phyloP scores from a whole-genome alignment of 2,329 filamentous ascomycete species.

The Periconia sp. region DNA sequence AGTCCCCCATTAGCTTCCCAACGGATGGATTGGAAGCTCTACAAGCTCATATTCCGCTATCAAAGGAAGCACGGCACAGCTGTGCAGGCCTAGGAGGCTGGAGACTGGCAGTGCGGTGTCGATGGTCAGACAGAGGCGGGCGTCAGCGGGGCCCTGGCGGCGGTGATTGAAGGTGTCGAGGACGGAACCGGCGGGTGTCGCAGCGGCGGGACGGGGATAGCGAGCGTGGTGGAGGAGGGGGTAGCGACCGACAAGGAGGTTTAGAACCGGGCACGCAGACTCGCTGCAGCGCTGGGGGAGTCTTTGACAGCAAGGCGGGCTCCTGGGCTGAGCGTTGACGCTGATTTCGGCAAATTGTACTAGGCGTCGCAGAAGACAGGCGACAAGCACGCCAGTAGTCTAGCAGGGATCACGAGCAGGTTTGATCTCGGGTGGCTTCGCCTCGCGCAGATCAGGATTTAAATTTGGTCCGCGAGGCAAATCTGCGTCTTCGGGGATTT shows the following conservation, averaged over 20 bases:
- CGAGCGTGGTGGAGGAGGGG: conserved; percentile 9
- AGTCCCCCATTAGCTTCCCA: conserved; percentile 12
- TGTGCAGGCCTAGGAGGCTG: not conserved
- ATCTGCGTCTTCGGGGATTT: conserved; percentile 7
- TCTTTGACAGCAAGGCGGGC: not conserved
- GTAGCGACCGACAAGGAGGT: conserved; percentile 13
- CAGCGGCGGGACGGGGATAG: conserved; percentile 2
- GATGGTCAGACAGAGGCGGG: not conserved
- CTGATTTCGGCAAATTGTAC: conserved; percentile 27
- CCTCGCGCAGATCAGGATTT: conserved; percentile 28
- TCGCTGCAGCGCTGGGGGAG: conserved; percentile 1
- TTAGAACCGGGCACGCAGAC: not conserved
- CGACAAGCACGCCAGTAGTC: conserved; percentile 22
- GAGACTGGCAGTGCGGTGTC: not conserved
- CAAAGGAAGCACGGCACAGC: not conserved
- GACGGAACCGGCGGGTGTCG: conserved; percentile 5
- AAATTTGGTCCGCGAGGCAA: conserved; percentile 1
- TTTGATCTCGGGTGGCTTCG: conserved; percentile 24
- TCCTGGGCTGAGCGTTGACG: conserved; percentile 20
- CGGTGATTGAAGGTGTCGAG: conserved; percentile 1
- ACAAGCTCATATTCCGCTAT: conserved; percentile 12
- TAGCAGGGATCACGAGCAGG: conserved; percentile 34
- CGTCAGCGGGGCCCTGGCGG: conserved; percentile 10
- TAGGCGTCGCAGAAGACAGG: conserved; percentile 21
- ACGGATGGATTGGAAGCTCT: conserved; percentile 3